Conservation (phyloP, 805 yeast genomes). For the Wickerhamiella sergipiensis region DNA sequence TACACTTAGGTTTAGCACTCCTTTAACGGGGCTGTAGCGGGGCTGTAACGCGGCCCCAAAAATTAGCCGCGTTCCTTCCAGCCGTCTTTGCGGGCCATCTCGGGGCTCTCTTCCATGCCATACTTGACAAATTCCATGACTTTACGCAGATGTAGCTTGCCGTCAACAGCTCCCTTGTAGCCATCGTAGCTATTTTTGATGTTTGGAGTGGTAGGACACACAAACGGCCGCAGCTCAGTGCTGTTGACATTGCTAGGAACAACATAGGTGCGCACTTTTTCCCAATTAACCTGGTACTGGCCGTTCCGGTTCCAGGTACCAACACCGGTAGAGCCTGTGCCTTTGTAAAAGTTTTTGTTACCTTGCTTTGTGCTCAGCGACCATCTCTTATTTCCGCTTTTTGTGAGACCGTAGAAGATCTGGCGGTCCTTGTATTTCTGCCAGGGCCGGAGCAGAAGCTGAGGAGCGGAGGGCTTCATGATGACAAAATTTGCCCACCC, state of each 20-base stretch:
- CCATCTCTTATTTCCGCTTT: conserved; percentile 65
- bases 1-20: not conserved
- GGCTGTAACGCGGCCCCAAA: too few species aligned
- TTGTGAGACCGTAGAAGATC: conserved; percentile 65
- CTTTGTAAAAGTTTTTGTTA: conserved; percentile 86
- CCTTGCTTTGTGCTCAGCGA: conserved; percentile 87
- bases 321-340: conserved; percentile 89
- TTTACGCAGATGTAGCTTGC: conserved; percentile 57
- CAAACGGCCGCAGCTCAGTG: conserved; percentile 52
- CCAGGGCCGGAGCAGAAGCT: conserved; percentile 73
- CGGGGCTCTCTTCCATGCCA: conserved; percentile 33
- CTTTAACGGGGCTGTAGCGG: too few species aligned
- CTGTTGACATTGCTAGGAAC: conserved; percentile 41
- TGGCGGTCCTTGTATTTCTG: conserved; percentile 71
- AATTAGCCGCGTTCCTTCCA: conserved; percentile 19
- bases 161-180: conserved; percentile 57
- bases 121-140: conserved; percentile 61
- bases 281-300: conserved; percentile 65
- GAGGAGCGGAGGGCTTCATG: conserved; percentile 25
- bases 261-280: conserved; percentile 78
- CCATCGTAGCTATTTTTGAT: conserved; percentile 58
- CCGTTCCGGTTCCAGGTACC: conserved; percentile 70
- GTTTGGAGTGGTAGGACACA: conserved; percentile 58
- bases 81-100: conserved; percentile 17
- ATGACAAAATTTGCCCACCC: not conserved